Percentiles rank a stretch among this genome's conserved stretches.
Conservation (phyloP, 306 rosid genomes). For the Fragaria nilgerrensis region DNA sequence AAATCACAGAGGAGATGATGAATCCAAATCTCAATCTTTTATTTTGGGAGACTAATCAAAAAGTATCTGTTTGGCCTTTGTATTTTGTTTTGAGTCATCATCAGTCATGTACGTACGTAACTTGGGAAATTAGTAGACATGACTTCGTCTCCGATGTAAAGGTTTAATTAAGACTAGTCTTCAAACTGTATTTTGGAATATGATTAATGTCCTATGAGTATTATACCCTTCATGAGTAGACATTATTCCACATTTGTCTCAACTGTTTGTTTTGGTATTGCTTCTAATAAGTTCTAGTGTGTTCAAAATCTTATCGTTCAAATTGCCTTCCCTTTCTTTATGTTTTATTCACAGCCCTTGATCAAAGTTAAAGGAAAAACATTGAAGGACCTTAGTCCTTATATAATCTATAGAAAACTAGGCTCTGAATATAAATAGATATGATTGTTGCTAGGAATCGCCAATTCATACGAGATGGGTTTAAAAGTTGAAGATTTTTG, state of each 20-base stretch:
- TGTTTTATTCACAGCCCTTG: neutral
- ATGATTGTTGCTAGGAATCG: neutral
- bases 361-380: neutral
- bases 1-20: slow-evolving; percentile 38
- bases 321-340: neutral
- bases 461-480: neutral
- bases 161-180: neutral
- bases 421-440: neutral
- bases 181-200: neutral
- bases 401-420: neutral
- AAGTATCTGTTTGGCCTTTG: neutral
- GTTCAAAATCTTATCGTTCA: neutral
- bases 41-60: neutral
- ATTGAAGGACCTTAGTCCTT: neutral
- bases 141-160: slow-evolving; percentile 16
- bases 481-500: neutral
- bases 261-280: neutral
- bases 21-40: slow-evolving; percentile 1
- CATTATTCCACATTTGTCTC: slow-evolving; percentile 1
- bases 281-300: neutral
- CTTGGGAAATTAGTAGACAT: neutral
- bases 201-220: neutral
- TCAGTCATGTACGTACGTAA: neutral
- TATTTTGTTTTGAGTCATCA: neutral
- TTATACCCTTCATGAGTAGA: neutral